These are phyloP conservation scores for Hyaloscypha hepaticicola DNA, from an alignment of 495 filamentous ascomycete species.

Conservation along the genomic window DNA sequence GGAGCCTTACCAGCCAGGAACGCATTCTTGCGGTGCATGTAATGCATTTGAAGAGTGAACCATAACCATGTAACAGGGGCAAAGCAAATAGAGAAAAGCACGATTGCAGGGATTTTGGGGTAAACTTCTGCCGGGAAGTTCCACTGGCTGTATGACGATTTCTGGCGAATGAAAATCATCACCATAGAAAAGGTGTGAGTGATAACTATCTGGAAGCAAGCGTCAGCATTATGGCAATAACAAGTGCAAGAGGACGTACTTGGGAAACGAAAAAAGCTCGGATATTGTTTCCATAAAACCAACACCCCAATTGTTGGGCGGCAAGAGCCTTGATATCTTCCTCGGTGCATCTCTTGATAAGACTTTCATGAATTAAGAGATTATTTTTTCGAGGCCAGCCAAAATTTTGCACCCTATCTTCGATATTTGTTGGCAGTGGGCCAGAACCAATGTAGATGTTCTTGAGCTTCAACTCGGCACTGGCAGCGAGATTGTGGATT, in stretches of 20 bases:
- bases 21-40: slow-evolving; percentile 5
- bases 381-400: slow-evolving; percentile 2
- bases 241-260: not conserved
- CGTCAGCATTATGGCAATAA: not conserved
- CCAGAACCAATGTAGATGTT: slow-evolving; percentile 2
- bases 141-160: not conserved
- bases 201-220: not conserved
- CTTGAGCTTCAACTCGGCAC: slow-evolving; percentile 6
- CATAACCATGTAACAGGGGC: not conserved
- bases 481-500: slow-evolving; percentile 3
- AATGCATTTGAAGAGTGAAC: not conserved
- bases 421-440: not conserved
- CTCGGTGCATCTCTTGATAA: not conserved
- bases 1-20: slow-evolving; percentile 6
- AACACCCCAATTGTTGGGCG: not conserved
- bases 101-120: not conserved
- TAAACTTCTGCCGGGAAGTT: not conserved
- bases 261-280: not conserved
- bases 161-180: not conserved
- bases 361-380: slow-evolving; percentile 1
- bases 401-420: not conserved
- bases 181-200: not conserved
- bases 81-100: slow-evolving; percentile 2
- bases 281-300: not conserved
- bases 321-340: slow-evolving; percentile 11